Percentiles rank a stretch among this genome's conserved stretches.
These are phyloP conservation scores for Talaromyces proteolyticus DNA, from an alignment of 495 filamentous ascomycete species.

Conservation along the genomic window DNA sequence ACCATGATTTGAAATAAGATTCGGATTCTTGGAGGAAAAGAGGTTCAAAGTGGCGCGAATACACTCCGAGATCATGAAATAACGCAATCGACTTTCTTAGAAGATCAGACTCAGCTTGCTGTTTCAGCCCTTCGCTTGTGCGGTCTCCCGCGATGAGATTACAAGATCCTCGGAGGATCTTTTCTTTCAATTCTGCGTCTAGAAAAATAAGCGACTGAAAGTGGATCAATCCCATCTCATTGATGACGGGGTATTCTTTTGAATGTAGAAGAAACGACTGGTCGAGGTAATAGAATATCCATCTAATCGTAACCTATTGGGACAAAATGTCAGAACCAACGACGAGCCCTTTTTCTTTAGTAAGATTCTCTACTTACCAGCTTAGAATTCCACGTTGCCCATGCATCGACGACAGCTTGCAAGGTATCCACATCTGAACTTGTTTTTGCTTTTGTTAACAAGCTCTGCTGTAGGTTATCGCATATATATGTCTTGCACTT, in stretches of 20 bases:
- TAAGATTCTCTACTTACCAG: conserved; percentile 58
- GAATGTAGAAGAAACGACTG: conserved; percentile 76
- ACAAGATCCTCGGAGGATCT: conserved; percentile 66
- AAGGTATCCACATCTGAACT: conserved; percentile 58
- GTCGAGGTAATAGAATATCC: conserved; percentile 89
- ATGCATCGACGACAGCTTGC: conserved; percentile 58
- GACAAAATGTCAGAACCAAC: too few relatives aligned
- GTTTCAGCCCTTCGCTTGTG: conserved; percentile 29
- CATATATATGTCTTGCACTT: conserved; percentile 59
- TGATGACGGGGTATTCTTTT: conserved; percentile 48
- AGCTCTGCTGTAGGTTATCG: conserved; percentile 44
- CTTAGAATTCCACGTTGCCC: conserved; percentile 75
- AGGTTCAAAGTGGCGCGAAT: conserved; percentile 73
- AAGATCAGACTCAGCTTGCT: conserved; percentile 40
- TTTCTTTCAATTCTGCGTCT: conserved; percentile 43
- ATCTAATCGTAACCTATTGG: conserved; percentile 68
- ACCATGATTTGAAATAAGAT: conserved; percentile 58
- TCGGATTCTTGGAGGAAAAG: conserved; percentile 61
- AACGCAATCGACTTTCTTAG: conserved; percentile 70
- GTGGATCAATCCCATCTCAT: conserved; percentile 50
- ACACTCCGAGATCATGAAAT: conserved; percentile 75
- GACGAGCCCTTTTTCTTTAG: too few relatives aligned
- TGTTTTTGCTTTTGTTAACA: conserved; percentile 43
- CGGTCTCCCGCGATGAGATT: conserved; percentile 72
- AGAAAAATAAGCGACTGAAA: conserved; percentile 53